Conservation (phyloP, 805 yeast genomes). For the Candida pseudofarinosa region DNA sequence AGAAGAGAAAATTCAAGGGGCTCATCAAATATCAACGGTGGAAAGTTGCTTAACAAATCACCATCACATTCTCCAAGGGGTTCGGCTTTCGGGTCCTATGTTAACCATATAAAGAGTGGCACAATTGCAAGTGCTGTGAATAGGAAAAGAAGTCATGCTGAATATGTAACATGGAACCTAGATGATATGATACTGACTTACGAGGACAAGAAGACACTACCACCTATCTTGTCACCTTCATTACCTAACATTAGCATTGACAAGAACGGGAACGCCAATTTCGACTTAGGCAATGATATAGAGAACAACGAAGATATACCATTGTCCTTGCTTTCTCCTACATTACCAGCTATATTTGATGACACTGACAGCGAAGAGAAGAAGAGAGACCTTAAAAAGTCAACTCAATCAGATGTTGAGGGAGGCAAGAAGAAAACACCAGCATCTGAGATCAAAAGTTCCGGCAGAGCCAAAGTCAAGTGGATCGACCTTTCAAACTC, state of each 20-base stretch:
- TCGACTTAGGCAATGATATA: conserved; percentile 3
- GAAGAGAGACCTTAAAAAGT: not conserved
- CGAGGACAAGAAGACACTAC: conserved; percentile 28
- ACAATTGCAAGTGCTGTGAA: not conserved
- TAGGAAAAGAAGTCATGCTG: not conserved
- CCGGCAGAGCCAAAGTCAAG: not conserved
- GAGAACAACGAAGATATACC: conserved; percentile 25
- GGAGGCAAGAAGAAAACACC: not conserved
- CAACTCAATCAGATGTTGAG: not conserved
- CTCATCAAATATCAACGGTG: not conserved
- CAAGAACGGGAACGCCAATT: not conserved
- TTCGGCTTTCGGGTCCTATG: not conserved
- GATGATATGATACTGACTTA: conserved; percentile 36
- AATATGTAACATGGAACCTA: conserved; percentile 26
- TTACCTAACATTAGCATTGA: conserved; percentile 19
- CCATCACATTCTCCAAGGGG: not conserved
- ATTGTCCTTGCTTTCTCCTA: conserved; percentile 29
- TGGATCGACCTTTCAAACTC: conserved; percentile 11
- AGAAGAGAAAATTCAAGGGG: not conserved
- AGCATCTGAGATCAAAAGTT: not conserved
- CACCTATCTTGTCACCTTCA: conserved; percentile 38
- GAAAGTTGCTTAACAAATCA: not conserved
- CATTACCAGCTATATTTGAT: conserved; percentile 27
- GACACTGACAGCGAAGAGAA: not conserved
- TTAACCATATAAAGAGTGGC: not conserved